Evolutionary conservation across 306 rosid species (phyloP).

Genomic region (Castanea mollissima): DNA sequence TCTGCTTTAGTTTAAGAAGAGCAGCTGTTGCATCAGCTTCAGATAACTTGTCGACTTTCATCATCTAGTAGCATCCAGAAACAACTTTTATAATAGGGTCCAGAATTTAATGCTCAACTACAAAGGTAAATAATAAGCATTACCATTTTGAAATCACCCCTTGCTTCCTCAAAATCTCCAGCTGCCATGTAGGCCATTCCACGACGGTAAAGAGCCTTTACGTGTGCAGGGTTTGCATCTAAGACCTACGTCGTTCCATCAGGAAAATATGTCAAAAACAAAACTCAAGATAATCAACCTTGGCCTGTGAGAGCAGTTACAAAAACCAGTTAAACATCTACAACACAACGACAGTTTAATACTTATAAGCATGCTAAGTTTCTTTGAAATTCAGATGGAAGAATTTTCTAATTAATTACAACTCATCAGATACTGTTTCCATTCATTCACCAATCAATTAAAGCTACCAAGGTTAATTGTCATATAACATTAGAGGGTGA

Average conservation of each 20-base stretch:
- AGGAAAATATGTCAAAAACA: constrained; percentile 5
- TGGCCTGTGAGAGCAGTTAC: neutral
- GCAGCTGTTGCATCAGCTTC: constrained; percentile 85
- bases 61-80: constrained; percentile 53
- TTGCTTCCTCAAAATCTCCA: constrained; percentile 94
- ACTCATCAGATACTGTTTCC: neutral
- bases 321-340: neutral
- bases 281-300: constrained; percentile 4
- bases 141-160: constrained; percentile 76
- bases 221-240: constrained; percentile 88
- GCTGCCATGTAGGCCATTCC: constrained; percentile 91
- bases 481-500: neutral
- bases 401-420: neutral
- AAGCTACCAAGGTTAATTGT: neutral
- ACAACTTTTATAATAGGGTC: constrained; percentile 16
- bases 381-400: neutral
- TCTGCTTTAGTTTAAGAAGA: constrained; percentile 73
- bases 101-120: neutral
- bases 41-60: constrained; percentile 64
- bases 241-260: constrained; percentile 55
- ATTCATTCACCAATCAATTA: neutral
- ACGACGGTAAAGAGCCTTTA: constrained; percentile 94
- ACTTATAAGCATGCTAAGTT: neutral
- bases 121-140: neutral
- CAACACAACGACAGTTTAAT: neutral